A percentile compares a stretch with the other conserved stretches of the same genome.
phyloP scores from a whole-genome alignment of 192 early-diverging fungal species.

The Rhizophagus prolifer region DNA sequence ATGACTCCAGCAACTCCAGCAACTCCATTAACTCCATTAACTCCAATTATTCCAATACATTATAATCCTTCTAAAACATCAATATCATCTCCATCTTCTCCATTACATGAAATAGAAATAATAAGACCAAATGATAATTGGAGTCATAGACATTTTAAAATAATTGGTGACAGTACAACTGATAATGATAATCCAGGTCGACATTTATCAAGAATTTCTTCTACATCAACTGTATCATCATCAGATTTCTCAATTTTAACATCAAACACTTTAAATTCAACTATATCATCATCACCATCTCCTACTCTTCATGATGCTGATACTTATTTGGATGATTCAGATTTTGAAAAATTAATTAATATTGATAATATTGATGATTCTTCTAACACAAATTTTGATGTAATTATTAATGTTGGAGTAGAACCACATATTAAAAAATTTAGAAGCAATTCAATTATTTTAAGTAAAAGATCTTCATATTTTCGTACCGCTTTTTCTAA shows the following conservation, averaged over 20 bases:
- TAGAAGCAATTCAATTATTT: not conserved
- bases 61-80: not conserved
- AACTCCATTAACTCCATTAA: not conserved
- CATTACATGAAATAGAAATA: not conserved
- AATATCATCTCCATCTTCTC: not conserved
- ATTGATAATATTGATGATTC: not conserved
- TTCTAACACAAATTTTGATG: slow-evolving; percentile 14
- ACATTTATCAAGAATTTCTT: not conserved
- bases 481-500: slow-evolving; percentile 24
- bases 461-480: slow-evolving; percentile 16
- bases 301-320: not conserved
- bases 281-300: not conserved
- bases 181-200: not conserved
- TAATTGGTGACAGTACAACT: not conserved
- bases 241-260: not conserved
- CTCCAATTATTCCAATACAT: not conserved
- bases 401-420: slow-evolving; percentile 11
- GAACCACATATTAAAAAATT: slow-evolving; percentile 3
- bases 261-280: not conserved
- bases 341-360: slow-evolving; percentile 17
- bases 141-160: not conserved
- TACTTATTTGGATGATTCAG: not conserved
- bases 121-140: not conserved
- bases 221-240: not conserved
- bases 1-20: not conserved